Evolutionary conservation across 2,329 filamentous ascomycete genomes (phyloP).

Genomic region (Aspergillus brasiliensis): DNA sequence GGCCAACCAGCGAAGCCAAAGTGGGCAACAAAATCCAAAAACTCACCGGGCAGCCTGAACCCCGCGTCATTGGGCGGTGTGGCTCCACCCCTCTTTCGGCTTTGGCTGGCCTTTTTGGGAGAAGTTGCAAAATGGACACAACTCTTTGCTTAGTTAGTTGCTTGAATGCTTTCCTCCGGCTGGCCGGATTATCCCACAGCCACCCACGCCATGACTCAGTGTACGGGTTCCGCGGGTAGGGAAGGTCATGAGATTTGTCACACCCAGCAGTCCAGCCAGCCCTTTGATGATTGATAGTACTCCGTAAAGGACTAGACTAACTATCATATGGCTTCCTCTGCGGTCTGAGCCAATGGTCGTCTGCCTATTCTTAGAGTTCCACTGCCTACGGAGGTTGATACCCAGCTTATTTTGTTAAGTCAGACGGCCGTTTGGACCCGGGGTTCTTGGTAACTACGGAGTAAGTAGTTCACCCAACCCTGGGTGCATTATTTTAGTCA

Average conservation of each 20-base stretch:
- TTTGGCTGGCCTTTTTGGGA: not conserved
- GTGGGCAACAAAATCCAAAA: not conserved
- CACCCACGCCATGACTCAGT: constrained; percentile 7
- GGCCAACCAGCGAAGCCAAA: not conserved
- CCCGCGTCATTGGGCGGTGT: constrained; percentile 4
- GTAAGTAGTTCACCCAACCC: too few relatives aligned
- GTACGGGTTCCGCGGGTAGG: not conserved
- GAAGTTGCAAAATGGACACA: not conserved
- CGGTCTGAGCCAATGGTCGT: not conserved
- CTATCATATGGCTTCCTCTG: not conserved
- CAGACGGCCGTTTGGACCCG: not conserved
- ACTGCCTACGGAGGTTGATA: not conserved
- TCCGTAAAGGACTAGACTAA: too few relatives aligned
- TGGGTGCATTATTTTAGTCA: not conserved
- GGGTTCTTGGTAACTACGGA: not conserved
- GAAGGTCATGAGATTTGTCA: constrained; percentile 6
- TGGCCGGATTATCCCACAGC: not conserved
- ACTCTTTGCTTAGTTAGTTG: not conserved
- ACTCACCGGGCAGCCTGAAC: not conserved
- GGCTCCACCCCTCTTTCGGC: constrained; percentile 2
- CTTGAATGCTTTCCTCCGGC: too few relatives aligned
- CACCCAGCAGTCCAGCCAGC: not conserved
- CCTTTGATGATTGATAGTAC: not conserved
- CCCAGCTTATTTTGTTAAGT: too few relatives aligned
- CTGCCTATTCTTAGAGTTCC: not conserved